Evolutionary conservation across 2,329 filamentous ascomycete species (phyloP), one percentile per base, ranked within the genome.

Genomic region (Cytospora schulzeri): DNA sequence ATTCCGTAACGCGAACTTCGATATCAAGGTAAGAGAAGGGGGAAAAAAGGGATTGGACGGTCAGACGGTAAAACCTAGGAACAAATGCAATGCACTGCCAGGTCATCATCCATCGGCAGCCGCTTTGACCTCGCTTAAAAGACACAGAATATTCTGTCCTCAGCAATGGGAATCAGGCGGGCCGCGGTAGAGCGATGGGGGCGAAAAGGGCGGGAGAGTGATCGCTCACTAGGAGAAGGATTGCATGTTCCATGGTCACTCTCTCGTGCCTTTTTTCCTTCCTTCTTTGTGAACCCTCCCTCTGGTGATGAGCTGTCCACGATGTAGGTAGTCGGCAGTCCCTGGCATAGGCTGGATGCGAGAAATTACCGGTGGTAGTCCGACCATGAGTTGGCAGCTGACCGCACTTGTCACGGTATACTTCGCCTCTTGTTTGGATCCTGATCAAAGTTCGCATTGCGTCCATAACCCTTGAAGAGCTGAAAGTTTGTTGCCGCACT

Each of bases 1-100:
- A 48, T 48, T 48, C n/a, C n/a, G 45, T 48, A 48, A 48, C 45
- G n/a, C 45, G 9, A 48, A n/a, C 9, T n/a, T 48, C 45, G 45
- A 22, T 48, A 22, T 48, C n/a, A 24, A 24, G 50, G 28, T 15
- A 41, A 33, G 45, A 59, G 52, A 2, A n/a, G n/a, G n/a, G n/a
- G n/a, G n/a, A n/a, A n/a, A 55, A 33, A 9, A n/a, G 52, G 29
- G 29, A 55, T 55, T 31, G 29, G 53, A 35, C 29, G 33, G 29
- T 55, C 17, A 6, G 53, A 35, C 29, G 33, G 29, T 6, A n/a
- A n/a, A 31, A 12, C 52, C 28, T 33, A n/a, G 53, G 59, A 29
- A 31, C 38, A 55, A 33, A 62, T 62, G 59, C 59, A 62, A 56
- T 62, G 59, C 59, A 56, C 59, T 62, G 59, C 59, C 59, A 62